Conservation (phyloP, 345 rosid genomes). For the Eucalyptus cloeziana region DNA sequence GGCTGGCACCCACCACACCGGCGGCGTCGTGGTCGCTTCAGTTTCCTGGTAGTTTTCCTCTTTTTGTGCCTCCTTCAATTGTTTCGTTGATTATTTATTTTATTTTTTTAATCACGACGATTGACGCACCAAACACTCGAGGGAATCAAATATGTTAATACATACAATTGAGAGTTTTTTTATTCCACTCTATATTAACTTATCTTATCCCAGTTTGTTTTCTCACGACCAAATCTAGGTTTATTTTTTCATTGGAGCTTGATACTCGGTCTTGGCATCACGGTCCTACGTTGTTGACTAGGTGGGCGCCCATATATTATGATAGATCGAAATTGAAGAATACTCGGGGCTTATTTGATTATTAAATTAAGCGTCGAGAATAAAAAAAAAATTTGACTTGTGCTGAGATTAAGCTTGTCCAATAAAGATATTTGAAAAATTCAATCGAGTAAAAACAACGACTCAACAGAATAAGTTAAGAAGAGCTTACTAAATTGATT, state of each 20-base stretch:
- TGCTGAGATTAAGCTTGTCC: not conserved
- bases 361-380: not conserved
- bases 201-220: accelerated
- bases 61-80: not conserved
- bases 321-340: not conserved
- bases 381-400: not conserved
- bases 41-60: not conserved
- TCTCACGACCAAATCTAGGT: not conserved
- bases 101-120: not conserved
- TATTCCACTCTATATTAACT: not conserved
- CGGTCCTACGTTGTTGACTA: not conserved
- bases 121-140: not conserved
- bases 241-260: not conserved
- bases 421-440: not conserved
- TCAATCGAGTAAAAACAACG: not conserved
- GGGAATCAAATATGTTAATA: not conserved
- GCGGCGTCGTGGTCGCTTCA: not conserved
- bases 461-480: not conserved
- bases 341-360: not conserved
- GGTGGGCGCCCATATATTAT: not conserved
- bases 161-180: not conserved
- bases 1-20: not conserved
- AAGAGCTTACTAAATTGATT: not conserved
- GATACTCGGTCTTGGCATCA: not conserved
- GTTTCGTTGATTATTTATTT: not conserved